A percentile compares a stretch with the other conserved stretches of the same genome.
phyloP scores from a whole-genome alignment of 495 filamentous ascomycete species.

The Aspergillus homomorphus region DNA sequence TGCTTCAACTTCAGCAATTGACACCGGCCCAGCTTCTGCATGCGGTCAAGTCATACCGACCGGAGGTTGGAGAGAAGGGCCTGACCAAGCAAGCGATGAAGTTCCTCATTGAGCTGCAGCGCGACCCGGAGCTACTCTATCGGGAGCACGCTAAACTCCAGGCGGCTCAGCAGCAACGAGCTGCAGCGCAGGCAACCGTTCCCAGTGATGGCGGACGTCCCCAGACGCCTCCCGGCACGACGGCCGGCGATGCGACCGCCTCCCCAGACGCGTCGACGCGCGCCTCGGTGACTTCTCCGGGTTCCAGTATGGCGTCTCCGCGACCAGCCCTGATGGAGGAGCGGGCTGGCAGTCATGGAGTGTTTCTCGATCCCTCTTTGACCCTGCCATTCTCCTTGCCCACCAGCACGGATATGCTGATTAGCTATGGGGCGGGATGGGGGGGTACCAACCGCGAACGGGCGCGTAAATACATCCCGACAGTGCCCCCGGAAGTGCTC shows the following conservation, averaged over 20 bases:
- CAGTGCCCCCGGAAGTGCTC: constrained; percentile 88
- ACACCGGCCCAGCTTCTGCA: constrained; percentile 89
- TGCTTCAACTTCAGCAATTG: constrained; percentile 82
- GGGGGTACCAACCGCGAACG: constrained; percentile 88
- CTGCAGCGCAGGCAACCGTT: constrained; percentile 19
- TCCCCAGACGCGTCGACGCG: constrained; percentile 20
- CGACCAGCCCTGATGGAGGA: constrained; percentile 28
- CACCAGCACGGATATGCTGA: constrained; percentile 94
- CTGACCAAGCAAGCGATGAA: constrained; percentile 83
- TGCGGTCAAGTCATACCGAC: constrained; percentile 84
- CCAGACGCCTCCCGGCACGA: constrained; percentile 36
- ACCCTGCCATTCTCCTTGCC: constrained; percentile 94
- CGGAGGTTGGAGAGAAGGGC: constrained; percentile 92
- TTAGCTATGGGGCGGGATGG: constrained; percentile 91
- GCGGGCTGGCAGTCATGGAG: constrained; percentile 41
- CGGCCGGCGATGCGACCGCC: constrained; percentile 27
- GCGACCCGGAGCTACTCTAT: constrained; percentile 50
- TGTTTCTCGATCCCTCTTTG: constrained; percentile 83
- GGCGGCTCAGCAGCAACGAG: constrained; percentile 27
- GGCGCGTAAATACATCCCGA: constrained; percentile 94
- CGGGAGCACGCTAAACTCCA: constrained; percentile 38
- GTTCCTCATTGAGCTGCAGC: constrained; percentile 77
- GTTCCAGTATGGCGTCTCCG: constrained; percentile 26
- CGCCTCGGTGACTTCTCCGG: constrained; percentile 24
- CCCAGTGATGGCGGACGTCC: constrained; percentile 35